Evolutionary conservation across 176 grass and related monocot genomes (phyloP), one percentile per base, ranked within the genome.

Genomic region (Tillandsia fasciculata): DNA sequence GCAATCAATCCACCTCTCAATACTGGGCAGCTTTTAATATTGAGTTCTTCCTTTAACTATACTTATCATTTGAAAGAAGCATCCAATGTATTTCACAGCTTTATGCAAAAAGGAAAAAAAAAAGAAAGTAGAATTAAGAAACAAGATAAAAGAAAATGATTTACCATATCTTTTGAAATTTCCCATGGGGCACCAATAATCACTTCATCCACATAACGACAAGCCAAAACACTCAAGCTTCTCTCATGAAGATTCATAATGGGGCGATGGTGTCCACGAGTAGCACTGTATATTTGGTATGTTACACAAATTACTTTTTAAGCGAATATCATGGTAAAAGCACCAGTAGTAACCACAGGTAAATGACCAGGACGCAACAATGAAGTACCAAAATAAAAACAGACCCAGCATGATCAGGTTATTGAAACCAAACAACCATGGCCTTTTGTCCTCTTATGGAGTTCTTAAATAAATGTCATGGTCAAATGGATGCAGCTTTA

Each of bases 161-260:
- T 58, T 49, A 97, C 93, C 93, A 87, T 97, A 73, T 92, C 89
- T 90, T 87, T 97, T 58, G 89, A 97, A 83, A 92, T 69, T 2
- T 97, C 83, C 86, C 89, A 97, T 69, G 89, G 93, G 20, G 89
- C 89, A 79, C 89, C 94, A 72, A 97, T 97, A 76, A 97, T 97
- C 77, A 97, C 94, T 80, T 92, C 94, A 83, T 92, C 94, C 71
- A 90, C 94, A 83, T 92, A 87, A 67, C 89, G 86, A 66, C 86
- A 97, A 48, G 94, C 86, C 84, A 97, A 87, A 81, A 97, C 89
- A 80, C 86, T 97, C 72, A 97, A 84, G 80, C 94, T 97, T 84
- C 89, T 63, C 75, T 92, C 86, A 64, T 97, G 94, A 15, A 97
- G 86, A 77, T 90, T 92, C 94, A 90, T 97, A 67, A 97, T 97